Evolutionary conservation across 2,329 filamentous ascomycete species (phyloP).

Genomic region (Trichoderma asperellum): DNA sequence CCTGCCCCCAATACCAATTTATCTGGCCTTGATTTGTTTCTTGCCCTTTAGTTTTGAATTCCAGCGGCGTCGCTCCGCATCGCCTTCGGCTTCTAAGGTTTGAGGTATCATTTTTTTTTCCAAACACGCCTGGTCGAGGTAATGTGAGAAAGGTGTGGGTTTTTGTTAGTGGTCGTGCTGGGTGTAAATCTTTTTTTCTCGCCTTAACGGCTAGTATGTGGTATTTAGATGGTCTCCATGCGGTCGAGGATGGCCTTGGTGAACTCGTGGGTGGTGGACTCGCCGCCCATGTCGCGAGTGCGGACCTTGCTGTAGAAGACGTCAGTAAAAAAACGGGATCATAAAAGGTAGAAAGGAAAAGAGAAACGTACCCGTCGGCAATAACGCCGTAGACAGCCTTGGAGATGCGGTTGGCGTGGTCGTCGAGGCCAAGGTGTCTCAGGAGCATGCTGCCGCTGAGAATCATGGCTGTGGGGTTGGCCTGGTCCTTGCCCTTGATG

Average conservation of each 20-base stretch:
- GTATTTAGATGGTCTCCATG: conserved; percentile 76
- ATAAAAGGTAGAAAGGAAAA: not conserved
- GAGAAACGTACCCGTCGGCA: conserved; percentile 75
- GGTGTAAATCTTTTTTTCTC: conserved; percentile 19
- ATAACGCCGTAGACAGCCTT: conserved; percentile 80
- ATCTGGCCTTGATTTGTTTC: conserved; percentile 4
- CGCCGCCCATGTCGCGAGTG: conserved; percentile 95
- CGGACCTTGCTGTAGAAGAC: conserved; percentile 68
- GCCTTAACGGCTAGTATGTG: not conserved
- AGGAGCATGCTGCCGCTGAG: conserved; percentile 97
- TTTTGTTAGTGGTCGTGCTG: conserved; percentile 13
- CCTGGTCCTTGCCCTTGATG: conserved; percentile 99
- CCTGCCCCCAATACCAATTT: not conserved
- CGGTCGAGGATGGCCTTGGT: conserved; percentile 91
- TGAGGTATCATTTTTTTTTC: conserved; percentile 27
- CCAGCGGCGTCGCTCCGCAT: conserved; percentile 22
- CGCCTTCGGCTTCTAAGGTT: conserved; percentile 18
- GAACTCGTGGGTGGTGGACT: conserved; percentile 89
- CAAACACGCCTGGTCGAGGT: conserved; percentile 24
- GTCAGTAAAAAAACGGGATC: conserved; percentile 45
- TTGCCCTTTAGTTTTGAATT: conserved; percentile 1
- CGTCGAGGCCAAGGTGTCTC: conserved; percentile 93
- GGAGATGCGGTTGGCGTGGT: conserved; percentile 97
- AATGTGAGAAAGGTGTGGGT: conserved; percentile 15
- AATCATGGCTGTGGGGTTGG: conserved; percentile 94